A percentile compares a stretch with the other conserved stretches of the same genome.
These are phyloP conservation scores for Nemania sp. DNA, from an alignment of 2,329 filamentous ascomycete genomes.

Conservation along the genomic window DNA sequence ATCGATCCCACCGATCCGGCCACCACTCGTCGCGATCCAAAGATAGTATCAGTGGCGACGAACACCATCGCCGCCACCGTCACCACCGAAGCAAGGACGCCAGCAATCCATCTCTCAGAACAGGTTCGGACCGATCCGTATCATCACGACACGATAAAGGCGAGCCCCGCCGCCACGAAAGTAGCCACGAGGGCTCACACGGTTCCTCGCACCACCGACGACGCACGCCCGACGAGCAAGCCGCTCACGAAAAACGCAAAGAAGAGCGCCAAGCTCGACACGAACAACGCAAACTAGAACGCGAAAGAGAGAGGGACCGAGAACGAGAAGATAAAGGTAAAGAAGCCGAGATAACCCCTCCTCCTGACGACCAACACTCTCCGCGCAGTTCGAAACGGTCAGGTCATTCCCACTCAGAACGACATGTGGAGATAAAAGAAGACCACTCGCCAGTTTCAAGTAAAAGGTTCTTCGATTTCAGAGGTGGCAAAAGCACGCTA, in stretches of 20 bases:
- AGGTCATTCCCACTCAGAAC: constrained; percentile 55
- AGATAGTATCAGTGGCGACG: constrained; percentile 42
- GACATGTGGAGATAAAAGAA: constrained; percentile 44
- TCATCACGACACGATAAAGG: constrained; percentile 56
- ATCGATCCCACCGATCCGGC: constrained; percentile 28
- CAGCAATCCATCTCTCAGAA: constrained; percentile 44
- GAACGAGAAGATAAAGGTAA: constrained; percentile 54
- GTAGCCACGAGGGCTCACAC: constrained; percentile 25
- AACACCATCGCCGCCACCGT: constrained; percentile 53
- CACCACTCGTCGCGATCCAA: constrained; percentile 43
- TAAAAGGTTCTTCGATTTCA: constrained; percentile 59
- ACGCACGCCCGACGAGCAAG: constrained; percentile 62
- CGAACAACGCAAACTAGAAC: constrained; percentile 16
- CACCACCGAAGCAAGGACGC: constrained; percentile 45
- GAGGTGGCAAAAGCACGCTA: constrained; percentile 53
- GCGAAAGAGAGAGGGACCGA: constrained; percentile 32
- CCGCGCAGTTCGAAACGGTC: constrained; percentile 57
- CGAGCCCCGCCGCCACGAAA: constrained; percentile 37
- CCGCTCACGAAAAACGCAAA: constrained; percentile 62
- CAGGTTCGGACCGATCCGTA: constrained; percentile 49
- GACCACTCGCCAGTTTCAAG: constrained; percentile 45
- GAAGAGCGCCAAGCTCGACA: constrained; percentile 57
- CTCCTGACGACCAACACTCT: constrained; percentile 46
- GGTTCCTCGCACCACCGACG: constrained; percentile 51
- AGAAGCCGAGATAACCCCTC: constrained; percentile 45